Evolutionary conservation across 257 asterid species (phyloP).

Genomic region (Solanum appendiculatum): DNA sequence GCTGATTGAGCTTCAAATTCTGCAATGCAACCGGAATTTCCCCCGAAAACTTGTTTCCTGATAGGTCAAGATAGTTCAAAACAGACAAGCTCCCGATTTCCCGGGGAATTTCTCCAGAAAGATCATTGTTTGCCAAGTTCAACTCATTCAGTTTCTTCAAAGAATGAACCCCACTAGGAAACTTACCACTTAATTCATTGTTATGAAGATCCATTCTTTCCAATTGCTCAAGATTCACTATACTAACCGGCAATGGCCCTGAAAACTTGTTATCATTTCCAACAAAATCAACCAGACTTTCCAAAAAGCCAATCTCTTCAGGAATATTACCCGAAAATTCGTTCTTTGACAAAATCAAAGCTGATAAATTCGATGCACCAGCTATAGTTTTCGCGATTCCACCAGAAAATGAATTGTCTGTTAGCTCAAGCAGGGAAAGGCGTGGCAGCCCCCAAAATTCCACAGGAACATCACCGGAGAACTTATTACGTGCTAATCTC

Average conservation of each 20-base stretch:
- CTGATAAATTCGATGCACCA: constrained; percentile 72
- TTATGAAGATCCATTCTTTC: constrained; percentile 80
- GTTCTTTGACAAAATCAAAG: constrained; percentile 60
- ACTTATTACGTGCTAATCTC: constrained; percentile 59
- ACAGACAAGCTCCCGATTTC: constrained; percentile 75
- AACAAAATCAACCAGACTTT: constrained; percentile 54
- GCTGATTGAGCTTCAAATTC: constrained; percentile 82
- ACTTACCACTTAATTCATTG: constrained; percentile 54
- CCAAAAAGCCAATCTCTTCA: constrained; percentile 69
- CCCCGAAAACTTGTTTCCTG: constrained; percentile 65
- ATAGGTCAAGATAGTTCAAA: constrained; percentile 81
- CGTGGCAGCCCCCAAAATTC: constrained; percentile 91
- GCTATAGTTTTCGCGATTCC: constrained; percentile 61
- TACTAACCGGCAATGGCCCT: constrained; percentile 62
- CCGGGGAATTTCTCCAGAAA: constrained; percentile 70
- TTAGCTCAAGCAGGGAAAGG: constrained; percentile 73
- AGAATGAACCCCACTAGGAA: constrained; percentile 56
- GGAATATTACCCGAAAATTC: constrained; percentile 69
- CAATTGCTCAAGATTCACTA: constrained; percentile 69
- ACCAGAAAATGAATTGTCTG: constrained; percentile 65
- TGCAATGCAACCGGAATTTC: constrained; percentile 62
- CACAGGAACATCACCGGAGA: constrained; percentile 69
- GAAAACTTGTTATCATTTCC: constrained; percentile 48
- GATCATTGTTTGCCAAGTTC: constrained; percentile 61
- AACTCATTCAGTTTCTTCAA: constrained; percentile 84